A percentile compares a stretch with the other conserved stretches of the same genome.
Conservation (phyloP, 202 grass and related monocot species). For the Hordeum pubiflorum region DNA sequence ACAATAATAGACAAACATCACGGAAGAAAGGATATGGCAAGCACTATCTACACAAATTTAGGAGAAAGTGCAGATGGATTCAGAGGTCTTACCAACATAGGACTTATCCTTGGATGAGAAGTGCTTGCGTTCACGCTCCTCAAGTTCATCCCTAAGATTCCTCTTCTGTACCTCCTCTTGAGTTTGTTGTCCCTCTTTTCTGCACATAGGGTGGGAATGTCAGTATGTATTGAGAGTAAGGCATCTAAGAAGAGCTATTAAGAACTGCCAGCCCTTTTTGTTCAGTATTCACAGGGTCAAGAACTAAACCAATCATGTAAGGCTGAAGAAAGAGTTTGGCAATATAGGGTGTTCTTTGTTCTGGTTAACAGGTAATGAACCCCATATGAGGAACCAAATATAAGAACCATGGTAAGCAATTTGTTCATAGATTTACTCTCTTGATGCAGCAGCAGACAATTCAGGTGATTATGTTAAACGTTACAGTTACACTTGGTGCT, state of each 20-base stretch:
- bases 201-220: conserved; percentile 26
- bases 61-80: not conserved
- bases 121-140: conserved; percentile 82
- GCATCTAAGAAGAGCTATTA: not conserved
- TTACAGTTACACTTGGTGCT: not conserved
- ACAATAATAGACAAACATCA: not conserved
- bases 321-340: not conserved
- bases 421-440: not conserved
- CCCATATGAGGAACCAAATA: not conserved
- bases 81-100: conserved; percentile 49
- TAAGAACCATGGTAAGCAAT: not conserved
- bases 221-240: not conserved
- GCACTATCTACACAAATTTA: not conserved
- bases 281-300: not conserved
- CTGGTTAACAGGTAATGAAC: not conserved
- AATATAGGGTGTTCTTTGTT: not conserved
- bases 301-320: not conserved
- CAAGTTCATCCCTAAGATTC: conserved; percentile 82
- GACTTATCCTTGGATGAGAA: conserved; percentile 89
- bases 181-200: conserved; percentile 90
- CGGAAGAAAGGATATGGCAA: not conserved
- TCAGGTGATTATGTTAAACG: not conserved
- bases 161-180: conserved; percentile 92
- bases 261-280: not conserved
- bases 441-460: not conserved